Evolutionary conservation across 2,329 filamentous ascomycete genomes (phyloP).

Genomic region (Diaporthe citri): DNA sequence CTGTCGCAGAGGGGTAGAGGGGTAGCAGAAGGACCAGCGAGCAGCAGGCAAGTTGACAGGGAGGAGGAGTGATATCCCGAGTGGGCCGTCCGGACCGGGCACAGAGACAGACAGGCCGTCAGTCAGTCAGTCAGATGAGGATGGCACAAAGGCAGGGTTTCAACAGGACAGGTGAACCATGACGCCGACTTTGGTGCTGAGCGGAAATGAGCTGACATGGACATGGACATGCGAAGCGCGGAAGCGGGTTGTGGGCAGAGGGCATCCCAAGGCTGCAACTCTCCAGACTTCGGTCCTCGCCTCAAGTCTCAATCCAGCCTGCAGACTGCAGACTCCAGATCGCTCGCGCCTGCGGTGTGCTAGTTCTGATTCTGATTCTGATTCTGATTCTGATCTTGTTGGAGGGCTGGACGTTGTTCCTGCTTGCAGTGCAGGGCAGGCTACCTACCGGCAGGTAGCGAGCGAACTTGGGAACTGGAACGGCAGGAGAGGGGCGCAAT

Average conservation of each 20-base stretch:
- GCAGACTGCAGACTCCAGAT: not conserved
- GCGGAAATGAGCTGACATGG: constrained; percentile 18
- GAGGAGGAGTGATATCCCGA: constrained; percentile 9
- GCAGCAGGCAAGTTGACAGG: not conserved
- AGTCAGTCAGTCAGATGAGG: not conserved
- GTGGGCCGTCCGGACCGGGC: not conserved
- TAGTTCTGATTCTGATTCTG: not conserved
- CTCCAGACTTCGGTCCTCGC: not conserved
- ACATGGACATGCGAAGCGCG: constrained; percentile 21
- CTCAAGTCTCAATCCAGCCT: not conserved
- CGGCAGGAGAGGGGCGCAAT: not conserved
- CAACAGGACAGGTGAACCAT: constrained; percentile 6
- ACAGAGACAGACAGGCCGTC: not conserved
- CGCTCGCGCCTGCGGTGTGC: not conserved
- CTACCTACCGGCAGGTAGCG: not conserved
- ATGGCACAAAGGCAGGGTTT: constrained; percentile 8
- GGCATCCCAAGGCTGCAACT: not conserved
- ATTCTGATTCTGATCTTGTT: not conserved
- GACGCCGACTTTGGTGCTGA: not conserved
- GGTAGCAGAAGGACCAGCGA: not conserved
- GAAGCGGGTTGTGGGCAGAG: constrained; percentile 1
- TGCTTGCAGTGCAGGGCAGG: not conserved
- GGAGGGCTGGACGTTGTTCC: not conserved
- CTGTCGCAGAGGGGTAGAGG: not conserved
- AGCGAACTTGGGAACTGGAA: not conserved